Evolutionary conservation across 495 filamentous ascomycete species (phyloP), one percentile per base, ranked within the genome.

Genomic region (Aspergillus homomorphus): DNA sequence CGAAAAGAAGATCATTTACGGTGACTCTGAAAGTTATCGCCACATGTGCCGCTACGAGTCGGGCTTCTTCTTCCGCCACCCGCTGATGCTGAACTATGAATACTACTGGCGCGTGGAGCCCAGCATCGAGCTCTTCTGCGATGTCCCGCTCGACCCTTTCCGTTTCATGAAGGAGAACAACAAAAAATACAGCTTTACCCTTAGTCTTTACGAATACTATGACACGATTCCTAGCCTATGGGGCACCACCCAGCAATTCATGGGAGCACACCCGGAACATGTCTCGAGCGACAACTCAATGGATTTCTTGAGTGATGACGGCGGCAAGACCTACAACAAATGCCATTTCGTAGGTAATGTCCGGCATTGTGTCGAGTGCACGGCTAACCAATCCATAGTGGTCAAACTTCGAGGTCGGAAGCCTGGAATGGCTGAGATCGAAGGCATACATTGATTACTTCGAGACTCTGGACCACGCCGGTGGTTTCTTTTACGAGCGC

Each of bases 171-270:
- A 85, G 59, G 89, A 95, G 68, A 86, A 92, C 67, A 83, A 87
- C 60, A 95, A 95, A 77, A 92, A 91, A 69, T 96, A 96, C 79
- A 89, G 89, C 66, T 96, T 95, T 62, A 87, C 91, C 22, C 76
- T 96, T 52, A 93, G 89, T 75, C 66, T 98, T 68, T 96, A 92
- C 73, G 94, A 98, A 73, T 98, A 98, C 72, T 82, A 87, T 26
- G 95, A 96, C 69, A 98, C 94, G 0, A 98, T 98, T 62, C 91
- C 91, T 14, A 96, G 92, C 0, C 82, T 98, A 7, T 98, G 94
- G 94, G 88, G 95, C 59, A 92, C 88, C 65, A 84, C 86, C 59
- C 93, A 93, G 82, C 88, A 87, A 59, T 98, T 96, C 76, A 96
- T 94, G 72, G 83, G 87, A 66, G 81, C 85, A 48, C 82, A 96